Percentiles rank a stretch among this genome's conserved stretches.
Evolutionary conservation across 257 asterid species (phyloP).

Genomic region (Nicotiana attenuata): DNA sequence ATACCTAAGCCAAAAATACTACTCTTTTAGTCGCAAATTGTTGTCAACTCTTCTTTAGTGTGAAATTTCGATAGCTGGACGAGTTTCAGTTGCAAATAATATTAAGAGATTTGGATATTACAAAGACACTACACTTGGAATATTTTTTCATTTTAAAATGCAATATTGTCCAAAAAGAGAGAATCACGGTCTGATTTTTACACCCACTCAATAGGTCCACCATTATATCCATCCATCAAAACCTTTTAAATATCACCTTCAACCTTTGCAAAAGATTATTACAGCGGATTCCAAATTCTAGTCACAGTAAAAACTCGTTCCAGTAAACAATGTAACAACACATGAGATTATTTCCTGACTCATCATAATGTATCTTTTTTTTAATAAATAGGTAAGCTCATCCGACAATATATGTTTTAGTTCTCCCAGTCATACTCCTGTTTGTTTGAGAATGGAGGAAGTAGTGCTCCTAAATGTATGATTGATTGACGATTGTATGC

Average conservation of each 20-base stretch:
- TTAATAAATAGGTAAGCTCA: neutral
- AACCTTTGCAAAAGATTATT: neutral
- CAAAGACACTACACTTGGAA: neutral
- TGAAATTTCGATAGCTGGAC: neutral
- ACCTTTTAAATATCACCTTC: neutral
- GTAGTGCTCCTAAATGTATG: neutral
- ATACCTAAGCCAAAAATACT: neutral
- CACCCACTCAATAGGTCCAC: neutral
- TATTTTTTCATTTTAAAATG: neutral
- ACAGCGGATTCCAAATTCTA: no score
- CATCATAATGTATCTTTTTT: neutral
- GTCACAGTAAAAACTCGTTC: neutral
- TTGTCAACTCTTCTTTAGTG: neutral
- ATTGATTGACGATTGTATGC: neutral
- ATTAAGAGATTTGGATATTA: neutral
- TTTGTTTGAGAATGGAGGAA: neutral
- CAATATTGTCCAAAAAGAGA: neutral
- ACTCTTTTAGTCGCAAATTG: neutral
- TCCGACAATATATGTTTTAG: neutral
- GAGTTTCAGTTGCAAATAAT: neutral
- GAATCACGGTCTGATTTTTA: no score
- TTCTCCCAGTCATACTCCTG: neutral
- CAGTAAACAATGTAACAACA: neutral
- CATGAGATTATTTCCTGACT: neutral
- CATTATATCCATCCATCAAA: neutral